phyloP scores from a whole-genome alignment of 164 flowering plant species.

The Vitis riparia region DNA sequence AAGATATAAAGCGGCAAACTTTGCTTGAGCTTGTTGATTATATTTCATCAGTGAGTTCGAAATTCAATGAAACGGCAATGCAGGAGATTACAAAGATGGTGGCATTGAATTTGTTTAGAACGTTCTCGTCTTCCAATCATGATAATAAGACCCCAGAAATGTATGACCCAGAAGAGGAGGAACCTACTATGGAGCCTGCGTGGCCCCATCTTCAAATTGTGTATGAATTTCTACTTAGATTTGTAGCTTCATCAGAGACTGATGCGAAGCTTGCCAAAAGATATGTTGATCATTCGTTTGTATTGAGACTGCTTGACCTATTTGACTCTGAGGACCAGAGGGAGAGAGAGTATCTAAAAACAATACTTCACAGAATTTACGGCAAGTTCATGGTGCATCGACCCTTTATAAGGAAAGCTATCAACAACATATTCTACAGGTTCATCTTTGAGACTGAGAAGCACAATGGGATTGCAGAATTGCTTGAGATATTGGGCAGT shows the following conservation, averaged over 20 bases:
- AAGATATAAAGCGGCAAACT: conserved; percentile 76
- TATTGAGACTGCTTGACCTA: conserved; percentile 71
- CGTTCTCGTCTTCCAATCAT: conserved; percentile 53
- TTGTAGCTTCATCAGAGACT: conserved; percentile 71
- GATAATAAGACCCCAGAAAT: conserved; percentile 51
- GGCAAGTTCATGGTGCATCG: conserved; percentile 90
- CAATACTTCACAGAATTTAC: conserved; percentile 73
- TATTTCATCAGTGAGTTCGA: conserved; percentile 48
- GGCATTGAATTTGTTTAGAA: conserved; percentile 61
- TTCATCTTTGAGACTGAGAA: conserved; percentile 77
- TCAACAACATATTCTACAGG: conserved; percentile 69
- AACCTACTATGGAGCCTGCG: conserved; percentile 65
- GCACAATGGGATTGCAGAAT: conserved; percentile 77
- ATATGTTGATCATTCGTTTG: conserved; percentile 75
- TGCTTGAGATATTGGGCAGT: conserved; percentile 80
- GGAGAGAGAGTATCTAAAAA: conserved; percentile 84
- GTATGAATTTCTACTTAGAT: conserved; percentile 68
- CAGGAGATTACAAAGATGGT: conserved; percentile 85
- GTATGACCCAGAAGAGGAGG: conserved; percentile 74
- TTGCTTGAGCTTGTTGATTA: conserved; percentile 85
- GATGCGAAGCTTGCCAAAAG: conserved; percentile 86
- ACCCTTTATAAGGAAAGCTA: conserved; percentile 75
- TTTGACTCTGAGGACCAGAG: conserved; percentile 86
- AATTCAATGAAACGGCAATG: conserved; percentile 74
- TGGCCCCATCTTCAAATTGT: conserved; percentile 89